phyloP scores from a whole-genome alignment of 345 rosid genomes.

The Aquilaria yunnanensis region DNA sequence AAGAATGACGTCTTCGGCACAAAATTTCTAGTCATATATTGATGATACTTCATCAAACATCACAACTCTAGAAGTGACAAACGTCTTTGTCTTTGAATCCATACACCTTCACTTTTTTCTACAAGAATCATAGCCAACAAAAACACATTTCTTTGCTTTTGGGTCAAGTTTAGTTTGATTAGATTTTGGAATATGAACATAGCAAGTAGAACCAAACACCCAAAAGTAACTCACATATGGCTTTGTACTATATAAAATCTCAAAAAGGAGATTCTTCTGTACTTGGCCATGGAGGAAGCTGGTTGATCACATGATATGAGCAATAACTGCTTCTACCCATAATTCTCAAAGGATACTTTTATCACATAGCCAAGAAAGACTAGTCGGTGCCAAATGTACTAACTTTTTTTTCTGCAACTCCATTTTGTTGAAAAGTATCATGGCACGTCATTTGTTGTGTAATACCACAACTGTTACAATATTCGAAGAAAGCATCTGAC shows the following conservation, averaged over 20 bases:
- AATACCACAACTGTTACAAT: background rate
- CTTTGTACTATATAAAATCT: background rate
- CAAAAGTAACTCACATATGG: conserved; percentile 7
- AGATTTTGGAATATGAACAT: conserved; percentile 5
- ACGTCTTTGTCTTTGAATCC: conserved; percentile 12
- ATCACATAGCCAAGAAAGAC: conserved; percentile 9
- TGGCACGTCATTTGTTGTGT: background rate
- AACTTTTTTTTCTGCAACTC: conserved; percentile 3
- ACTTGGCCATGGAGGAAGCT: background rate
- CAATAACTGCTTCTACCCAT: conserved; percentile 5
- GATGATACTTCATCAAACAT: conserved; percentile 19
- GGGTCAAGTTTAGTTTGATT: conserved; percentile 10
- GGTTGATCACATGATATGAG: conserved; percentile 11
- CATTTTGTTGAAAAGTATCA: background rate
- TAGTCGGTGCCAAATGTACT: background rate
- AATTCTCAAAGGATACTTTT: conserved; percentile 1
- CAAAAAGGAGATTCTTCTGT: conserved; percentile 1
- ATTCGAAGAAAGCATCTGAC: conserved; percentile 1
- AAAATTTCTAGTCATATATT: background rate
- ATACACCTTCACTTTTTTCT: conserved; percentile 9
- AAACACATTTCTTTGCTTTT: conserved; percentile 14
- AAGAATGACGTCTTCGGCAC: background rate
- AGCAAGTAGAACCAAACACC: conserved; percentile 12
- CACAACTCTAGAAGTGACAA: conserved; percentile 5
- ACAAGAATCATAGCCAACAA: conserved; percentile 13